phyloP scores from a whole-genome alignment of 2,329 filamentous ascomycete species.

The Passalora sequoiae region DNA sequence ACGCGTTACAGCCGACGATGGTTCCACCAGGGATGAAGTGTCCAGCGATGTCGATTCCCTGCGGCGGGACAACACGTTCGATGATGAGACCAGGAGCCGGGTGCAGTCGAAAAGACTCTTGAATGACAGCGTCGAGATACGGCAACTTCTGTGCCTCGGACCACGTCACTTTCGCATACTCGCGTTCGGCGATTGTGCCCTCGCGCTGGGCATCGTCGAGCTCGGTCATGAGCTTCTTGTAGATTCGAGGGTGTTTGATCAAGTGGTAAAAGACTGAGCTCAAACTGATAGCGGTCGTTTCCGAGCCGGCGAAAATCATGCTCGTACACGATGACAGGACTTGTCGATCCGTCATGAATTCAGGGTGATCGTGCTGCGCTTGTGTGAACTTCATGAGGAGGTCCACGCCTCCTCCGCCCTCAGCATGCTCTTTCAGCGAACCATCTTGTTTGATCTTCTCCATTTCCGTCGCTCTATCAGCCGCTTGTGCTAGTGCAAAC shows the following conservation, averaged over 20 bases:
- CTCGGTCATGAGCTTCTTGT: conserved; percentile 55
- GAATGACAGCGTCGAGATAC: conserved; percentile 72
- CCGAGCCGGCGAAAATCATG: conserved; percentile 63
- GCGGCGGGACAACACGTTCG: conserved; percentile 64
- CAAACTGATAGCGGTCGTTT: conserved; percentile 73
- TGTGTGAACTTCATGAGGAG: conserved; percentile 68
- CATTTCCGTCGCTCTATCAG: conserved; percentile 56
- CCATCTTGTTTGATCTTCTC: conserved; percentile 44
- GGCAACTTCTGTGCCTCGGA: conserved; percentile 63
- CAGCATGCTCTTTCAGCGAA: conserved; percentile 30
- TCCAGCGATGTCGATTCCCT: conserved; percentile 60
- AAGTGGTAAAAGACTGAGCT: conserved; percentile 69
- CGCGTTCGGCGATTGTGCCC: conserved; percentile 43
- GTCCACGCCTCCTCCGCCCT: conserved; percentile 46
- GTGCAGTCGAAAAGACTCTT: conserved; percentile 72
- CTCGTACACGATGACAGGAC: conserved; percentile 67
- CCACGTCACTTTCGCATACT: conserved; percentile 61
- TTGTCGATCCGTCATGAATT: conserved; percentile 65
- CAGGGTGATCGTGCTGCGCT: conserved; percentile 60
- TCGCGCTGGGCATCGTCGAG: conserved; percentile 54
- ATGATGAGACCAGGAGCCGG: conserved; percentile 68
- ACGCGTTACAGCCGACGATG: conserved; percentile 68
- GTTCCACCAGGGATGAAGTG: conserved; percentile 62
- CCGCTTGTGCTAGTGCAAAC: conserved; percentile 65
- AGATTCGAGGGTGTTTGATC: conserved; percentile 56